Base-by-base conservation (phyloP, 2,329 filamentous ascomycete genomes). In the Bipolaris victoriae region DNA sequence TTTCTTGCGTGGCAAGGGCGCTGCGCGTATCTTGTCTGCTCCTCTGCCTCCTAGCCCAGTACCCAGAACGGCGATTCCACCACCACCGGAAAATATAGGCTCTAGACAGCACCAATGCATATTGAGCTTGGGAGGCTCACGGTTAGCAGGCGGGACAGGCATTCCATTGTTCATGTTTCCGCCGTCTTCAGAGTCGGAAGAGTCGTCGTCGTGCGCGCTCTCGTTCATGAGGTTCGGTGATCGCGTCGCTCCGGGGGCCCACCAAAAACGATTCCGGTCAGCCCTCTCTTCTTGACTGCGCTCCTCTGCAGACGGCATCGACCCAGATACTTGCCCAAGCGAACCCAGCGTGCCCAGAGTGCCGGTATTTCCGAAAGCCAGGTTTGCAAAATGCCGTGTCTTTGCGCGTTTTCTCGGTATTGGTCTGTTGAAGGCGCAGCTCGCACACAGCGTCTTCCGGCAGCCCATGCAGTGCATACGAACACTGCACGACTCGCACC, bases 381-480 rank as follows among this genome's bases (percentile, higher is more conserved):
- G 59, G 40, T 61, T 72, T 13, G 74, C 66, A 51, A 73, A 79
- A 71, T 77, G 70, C 36, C 75, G 67, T 48, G 73, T 75, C 65
- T 75, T 77, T 18, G 57, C 63, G 18, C 72, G 68, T 59, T 79
- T 76, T 62, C 78, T 63, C 66, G 77, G 75, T 78, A 86, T 60
- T 66, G 77, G 82, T 15, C 82, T 77, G 63, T 85, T 83, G 70
- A 84, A 86, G 5, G 84, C 83, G 68, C 84, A 86, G 68, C 83
- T 85, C 18, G 82, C 82, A 75, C 84, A 86, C 2, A 86, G 79
- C 1, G 83, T 86, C 73, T 84, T 86, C 48, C 84, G 78, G 65
- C 84, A 86, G 36, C 84, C 84, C 67, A 84, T 82, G 65, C 84
- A 86, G 67, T 86, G 84, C 84, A 86, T 86, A 62, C 84, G 76